These are phyloP conservation scores for Prunus campanulata DNA, from an alignment of 306 rosid species.

Conservation along the genomic window DNA sequence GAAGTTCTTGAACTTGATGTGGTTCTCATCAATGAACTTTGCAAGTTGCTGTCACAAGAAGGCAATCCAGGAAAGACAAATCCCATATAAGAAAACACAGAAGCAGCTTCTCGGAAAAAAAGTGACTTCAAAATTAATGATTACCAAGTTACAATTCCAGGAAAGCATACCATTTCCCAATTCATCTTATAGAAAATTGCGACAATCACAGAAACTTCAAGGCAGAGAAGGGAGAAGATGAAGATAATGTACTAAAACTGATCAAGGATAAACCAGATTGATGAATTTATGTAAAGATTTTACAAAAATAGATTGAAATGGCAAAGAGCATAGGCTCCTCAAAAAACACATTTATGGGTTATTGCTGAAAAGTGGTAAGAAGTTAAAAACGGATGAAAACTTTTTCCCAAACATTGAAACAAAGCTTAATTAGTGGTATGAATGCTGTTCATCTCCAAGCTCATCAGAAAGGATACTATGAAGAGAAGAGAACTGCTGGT, in stretches of 20 bases:
- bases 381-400: background rate
- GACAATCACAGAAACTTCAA: slow-evolving; percentile 28
- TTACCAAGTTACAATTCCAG: background rate
- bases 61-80: background rate
- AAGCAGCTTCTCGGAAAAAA: background rate
- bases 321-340: background rate
- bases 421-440: background rate
- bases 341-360: background rate
- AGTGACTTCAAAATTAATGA: background rate
- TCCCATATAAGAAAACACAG: background rate
- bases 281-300: background rate
- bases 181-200: slow-evolving; percentile 33
- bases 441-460: background rate
- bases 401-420: background rate
- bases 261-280: slow-evolving; percentile 28
- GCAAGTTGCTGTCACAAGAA: slow-evolving; percentile 32
- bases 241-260: slow-evolving; percentile 31
- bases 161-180: slow-evolving; percentile 47
- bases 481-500: slow-evolving; percentile 26
- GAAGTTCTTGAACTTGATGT: slow-evolving; percentile 28
- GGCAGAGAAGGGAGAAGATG: slow-evolving; percentile 31
- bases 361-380: background rate
- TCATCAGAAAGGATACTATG: slow-evolving; percentile 43
- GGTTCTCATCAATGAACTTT: slow-evolving; percentile 28
- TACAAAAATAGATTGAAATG: background rate